Percentiles rank a stretch among this genome's conserved stretches.
Evolutionary conservation across 2,329 filamentous ascomycete genomes (phyloP).

Genomic region (Neophaeococcomyces mojaviensis): DNA sequence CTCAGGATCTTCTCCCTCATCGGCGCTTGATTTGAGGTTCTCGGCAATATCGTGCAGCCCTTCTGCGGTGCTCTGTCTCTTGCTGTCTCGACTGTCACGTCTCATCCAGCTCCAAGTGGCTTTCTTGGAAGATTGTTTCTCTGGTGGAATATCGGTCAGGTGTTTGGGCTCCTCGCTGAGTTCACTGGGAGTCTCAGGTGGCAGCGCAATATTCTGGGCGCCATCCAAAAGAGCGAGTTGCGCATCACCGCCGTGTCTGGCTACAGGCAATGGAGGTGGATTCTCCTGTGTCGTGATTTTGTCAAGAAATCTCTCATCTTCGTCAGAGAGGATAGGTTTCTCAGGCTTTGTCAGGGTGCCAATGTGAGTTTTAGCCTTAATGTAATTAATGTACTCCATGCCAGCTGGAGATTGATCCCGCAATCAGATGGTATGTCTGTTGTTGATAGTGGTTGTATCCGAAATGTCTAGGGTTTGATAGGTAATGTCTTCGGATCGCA

Average conservation of each 20-base stretch:
- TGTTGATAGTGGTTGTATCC: no score
- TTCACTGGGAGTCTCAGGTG: conserved; percentile 40
- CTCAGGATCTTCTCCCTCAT: conserved; percentile 26
- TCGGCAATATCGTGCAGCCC: conserved; percentile 26
- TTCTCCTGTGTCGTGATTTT: conserved; percentile 40
- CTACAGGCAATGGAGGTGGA: conserved; percentile 28
- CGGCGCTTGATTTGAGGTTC: conserved; percentile 19
- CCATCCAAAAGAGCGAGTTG: conserved; percentile 40
- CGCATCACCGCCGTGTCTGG: conserved; percentile 30
- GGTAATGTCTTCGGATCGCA: no score
- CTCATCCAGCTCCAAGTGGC: conserved; percentile 33
- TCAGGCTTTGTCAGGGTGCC: conserved; percentile 27
- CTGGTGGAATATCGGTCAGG: neutral
- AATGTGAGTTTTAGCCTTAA: conserved; percentile 32
- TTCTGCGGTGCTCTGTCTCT: conserved; percentile 23
- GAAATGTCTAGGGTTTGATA: no score
- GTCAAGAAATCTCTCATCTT: conserved; percentile 52
- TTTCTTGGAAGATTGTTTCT: conserved; percentile 12
- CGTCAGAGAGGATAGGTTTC: conserved; percentile 48
- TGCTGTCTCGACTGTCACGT: conserved; percentile 32
- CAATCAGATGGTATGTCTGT: no score
- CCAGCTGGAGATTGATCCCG: neutral
- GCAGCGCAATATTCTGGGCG: conserved; percentile 42
- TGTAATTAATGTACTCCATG: conserved; percentile 39
- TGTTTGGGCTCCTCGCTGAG: conserved; percentile 26